Conservation (phyloP, 371 early-diverging fungal genomes). For the Rhizopus sp. region DNA sequence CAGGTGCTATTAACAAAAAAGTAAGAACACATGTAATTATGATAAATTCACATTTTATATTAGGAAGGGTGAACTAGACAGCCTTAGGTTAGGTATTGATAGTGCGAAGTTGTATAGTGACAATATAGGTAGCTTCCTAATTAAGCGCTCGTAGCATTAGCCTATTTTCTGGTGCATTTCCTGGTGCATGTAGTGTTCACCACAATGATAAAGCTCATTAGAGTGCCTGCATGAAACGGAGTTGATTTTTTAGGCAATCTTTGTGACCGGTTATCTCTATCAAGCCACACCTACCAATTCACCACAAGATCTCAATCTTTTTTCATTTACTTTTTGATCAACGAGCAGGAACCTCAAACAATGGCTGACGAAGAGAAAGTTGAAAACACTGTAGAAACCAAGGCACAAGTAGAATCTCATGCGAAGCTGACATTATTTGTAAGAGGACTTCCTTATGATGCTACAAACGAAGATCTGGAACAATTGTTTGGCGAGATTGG, state of each 20-base stretch:
- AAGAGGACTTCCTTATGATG: slow-evolving; percentile 78
- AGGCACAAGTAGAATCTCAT: slow-evolving; percentile 16
- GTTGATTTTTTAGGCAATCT: neutral
- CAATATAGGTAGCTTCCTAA: too few relatives aligned
- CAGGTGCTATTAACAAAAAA: too few relatives aligned
- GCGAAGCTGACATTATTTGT: slow-evolving; percentile 84
- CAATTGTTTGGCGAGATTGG: slow-evolving; percentile 88
- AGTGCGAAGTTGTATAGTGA: too few relatives aligned
- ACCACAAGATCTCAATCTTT: neutral
- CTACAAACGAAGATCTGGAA: slow-evolving; percentile 80
- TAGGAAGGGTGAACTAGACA: too few relatives aligned
- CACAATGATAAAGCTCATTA: too few relatives aligned
- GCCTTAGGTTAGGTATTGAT: too few relatives aligned
- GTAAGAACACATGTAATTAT: too few relatives aligned
- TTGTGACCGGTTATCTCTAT: slow-evolving; percentile 1
- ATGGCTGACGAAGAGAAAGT: slow-evolving; percentile 24
- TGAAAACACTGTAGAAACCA: slow-evolving; percentile 7
- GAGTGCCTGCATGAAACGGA: neutral
- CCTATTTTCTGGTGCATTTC: too few relatives aligned
- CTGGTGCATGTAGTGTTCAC: too few relatives aligned
- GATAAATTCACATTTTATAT: too few relatives aligned
- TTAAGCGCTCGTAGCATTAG: too few relatives aligned
- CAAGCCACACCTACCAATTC: slow-evolving; percentile 1
- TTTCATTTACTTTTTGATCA: neutral
- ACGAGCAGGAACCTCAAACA: neutral